A percentile compares a stretch with the other conserved stretches of the same genome.
Evolutionary conservation across 306 rosid genomes (phyloP).

Genomic region (Datisca glomerata): DNA sequence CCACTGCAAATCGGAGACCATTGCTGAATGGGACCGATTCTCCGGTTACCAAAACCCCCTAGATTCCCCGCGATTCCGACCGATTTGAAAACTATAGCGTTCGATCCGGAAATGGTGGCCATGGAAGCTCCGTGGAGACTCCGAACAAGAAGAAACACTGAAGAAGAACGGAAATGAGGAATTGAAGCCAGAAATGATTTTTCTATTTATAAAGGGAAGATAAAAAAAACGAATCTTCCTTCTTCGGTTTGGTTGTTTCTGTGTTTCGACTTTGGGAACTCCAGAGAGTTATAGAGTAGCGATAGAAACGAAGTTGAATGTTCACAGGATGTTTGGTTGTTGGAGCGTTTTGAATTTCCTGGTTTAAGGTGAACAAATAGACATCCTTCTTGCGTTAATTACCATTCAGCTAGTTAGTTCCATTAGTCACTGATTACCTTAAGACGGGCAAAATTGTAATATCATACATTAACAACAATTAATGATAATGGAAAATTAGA

Average conservation of each 20-base stretch:
- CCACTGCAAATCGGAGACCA: conserved; percentile 30
- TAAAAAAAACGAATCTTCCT: conserved; percentile 5
- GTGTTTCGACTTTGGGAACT: conserved; percentile 36
- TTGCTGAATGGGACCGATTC: conserved; percentile 25
- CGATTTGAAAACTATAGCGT: conserved; percentile 34
- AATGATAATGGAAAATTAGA: too few relatives aligned
- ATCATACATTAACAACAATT: too few relatives aligned
- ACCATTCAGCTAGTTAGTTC: conserved; percentile 12
- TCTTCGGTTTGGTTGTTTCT: too few relatives aligned
- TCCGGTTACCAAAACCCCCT: conserved; percentile 16
- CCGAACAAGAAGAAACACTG: conserved; percentile 17
- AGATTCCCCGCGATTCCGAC: conserved; percentile 17
- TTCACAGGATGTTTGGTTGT: not conserved
- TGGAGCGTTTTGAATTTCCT: not conserved
- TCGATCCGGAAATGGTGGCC: conserved; percentile 64
- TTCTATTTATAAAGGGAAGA: conserved; percentile 3
- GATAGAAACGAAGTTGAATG: conserved; percentile 41
- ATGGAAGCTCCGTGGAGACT: conserved; percentile 24
- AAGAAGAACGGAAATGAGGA: not conserved
- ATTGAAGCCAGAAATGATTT: conserved; percentile 22
- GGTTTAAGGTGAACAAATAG: not conserved
- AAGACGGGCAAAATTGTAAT: conserved; percentile 4
- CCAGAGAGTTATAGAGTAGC: conserved; percentile 27
- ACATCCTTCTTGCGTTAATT: not conserved
- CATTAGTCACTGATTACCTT: not conserved